A percentile compares a stretch with the other conserved stretches of the same genome.
These are phyloP conservation scores for Colletotrichum sansevieriae DNA, from an alignment of 2,329 filamentous ascomycete genomes.

Conservation along the genomic window DNA sequence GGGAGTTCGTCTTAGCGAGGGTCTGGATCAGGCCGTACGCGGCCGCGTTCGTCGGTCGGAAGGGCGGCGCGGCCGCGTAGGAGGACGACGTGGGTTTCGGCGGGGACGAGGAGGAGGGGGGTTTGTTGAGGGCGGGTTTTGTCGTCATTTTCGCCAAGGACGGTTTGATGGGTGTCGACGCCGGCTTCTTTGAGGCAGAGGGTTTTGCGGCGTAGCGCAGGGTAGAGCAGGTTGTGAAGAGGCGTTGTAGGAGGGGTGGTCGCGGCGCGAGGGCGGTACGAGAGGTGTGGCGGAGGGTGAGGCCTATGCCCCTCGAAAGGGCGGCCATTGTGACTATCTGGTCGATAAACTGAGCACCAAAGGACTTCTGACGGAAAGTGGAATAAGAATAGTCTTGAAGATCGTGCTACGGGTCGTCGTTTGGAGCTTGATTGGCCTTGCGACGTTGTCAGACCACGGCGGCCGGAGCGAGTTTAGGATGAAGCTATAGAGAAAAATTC, in stretches of 20 bases:
- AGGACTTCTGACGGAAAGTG: too few relatives aligned
- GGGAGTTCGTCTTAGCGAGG: constrained; percentile 66
- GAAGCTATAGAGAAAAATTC: constrained; percentile 43
- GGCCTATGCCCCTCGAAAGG: constrained; percentile 34
- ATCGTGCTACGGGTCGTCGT: not conserved
- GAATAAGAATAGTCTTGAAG: too few relatives aligned
- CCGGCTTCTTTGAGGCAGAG: constrained; percentile 6
- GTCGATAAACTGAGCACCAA: not conserved
- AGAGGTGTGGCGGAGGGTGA: constrained; percentile 29
- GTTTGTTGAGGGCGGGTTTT: too few relatives aligned
- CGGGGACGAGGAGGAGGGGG: not conserved
- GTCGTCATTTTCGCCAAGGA: not conserved
- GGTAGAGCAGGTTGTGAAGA: constrained; percentile 27
- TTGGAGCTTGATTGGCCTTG: constrained; percentile 18
- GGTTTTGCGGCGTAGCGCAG: constrained; percentile 14
- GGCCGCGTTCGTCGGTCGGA: not conserved
- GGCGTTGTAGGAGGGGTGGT: constrained; percentile 18
- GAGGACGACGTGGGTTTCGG: not conserved
- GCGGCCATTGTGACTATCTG: constrained; percentile 26
- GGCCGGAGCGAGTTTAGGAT: constrained; percentile 7
- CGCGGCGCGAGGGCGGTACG: constrained; percentile 26
- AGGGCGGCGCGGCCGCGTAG: not conserved
- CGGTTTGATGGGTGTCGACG: not conserved
- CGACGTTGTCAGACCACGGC: constrained; percentile 19
- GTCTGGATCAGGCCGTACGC: constrained; percentile 62